phyloP scores from a whole-genome alignment of 352 stramenopile species.

The Globisporangium polare region DNA sequence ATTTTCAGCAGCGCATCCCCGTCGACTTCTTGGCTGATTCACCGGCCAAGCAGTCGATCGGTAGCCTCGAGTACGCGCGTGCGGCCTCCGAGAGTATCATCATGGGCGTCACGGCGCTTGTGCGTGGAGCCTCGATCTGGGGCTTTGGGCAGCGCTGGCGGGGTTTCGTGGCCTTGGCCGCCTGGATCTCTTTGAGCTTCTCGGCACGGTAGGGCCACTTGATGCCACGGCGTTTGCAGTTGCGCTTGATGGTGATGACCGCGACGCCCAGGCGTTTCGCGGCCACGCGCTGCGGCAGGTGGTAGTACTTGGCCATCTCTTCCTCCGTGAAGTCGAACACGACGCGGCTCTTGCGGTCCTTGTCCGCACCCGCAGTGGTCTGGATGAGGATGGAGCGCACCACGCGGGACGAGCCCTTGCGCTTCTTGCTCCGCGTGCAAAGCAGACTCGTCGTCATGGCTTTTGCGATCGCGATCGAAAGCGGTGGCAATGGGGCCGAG shows the following conservation, averaged over 20 bases:
- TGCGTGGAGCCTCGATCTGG: constrained; percentile 16
- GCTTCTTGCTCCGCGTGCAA: not conserved
- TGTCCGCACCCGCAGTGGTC: constrained; percentile 16
- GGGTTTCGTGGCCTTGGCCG: constrained; percentile 10
- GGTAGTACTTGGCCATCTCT: constrained; percentile 51
- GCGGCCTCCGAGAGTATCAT: constrained; percentile 31
- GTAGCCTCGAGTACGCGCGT: constrained; percentile 34
- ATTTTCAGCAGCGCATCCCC: not conserved
- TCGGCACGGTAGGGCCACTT: constrained; percentile 54
- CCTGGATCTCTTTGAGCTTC: constrained; percentile 45
- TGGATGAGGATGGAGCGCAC: constrained; percentile 14
- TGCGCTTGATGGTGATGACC: constrained; percentile 59
- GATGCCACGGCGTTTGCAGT: constrained; percentile 53
- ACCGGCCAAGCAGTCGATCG: constrained; percentile 32
- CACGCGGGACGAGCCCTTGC: not conserved
- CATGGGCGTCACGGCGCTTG: constrained; percentile 4
- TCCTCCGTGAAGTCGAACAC: constrained; percentile 54
- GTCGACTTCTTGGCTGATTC: not conserved
- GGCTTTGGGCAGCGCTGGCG: constrained; percentile 8
- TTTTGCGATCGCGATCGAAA: constrained; percentile 9
- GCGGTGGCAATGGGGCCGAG: not conserved
- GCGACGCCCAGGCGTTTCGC: constrained; percentile 50
- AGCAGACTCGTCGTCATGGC: not conserved
- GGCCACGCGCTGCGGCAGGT: constrained; percentile 49
- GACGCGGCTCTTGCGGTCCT: constrained; percentile 41